Conservation (phyloP, 306 rosid species). For the Medicago lupulina region DNA sequence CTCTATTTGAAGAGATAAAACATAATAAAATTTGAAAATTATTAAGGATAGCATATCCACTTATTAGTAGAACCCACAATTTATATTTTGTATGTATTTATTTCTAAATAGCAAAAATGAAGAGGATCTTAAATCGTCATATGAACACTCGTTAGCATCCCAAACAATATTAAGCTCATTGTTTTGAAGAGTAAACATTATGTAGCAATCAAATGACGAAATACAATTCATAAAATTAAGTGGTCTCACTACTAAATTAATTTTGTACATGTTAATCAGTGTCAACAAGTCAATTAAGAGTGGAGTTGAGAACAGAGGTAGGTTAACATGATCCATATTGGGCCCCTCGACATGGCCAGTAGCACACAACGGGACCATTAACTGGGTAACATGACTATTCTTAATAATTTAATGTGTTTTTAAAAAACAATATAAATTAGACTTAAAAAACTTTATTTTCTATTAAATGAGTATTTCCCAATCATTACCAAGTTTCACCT, state of each 20-base stretch:
- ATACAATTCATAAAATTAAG: neutral
- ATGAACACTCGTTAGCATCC: no score
- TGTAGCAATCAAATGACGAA: neutral
- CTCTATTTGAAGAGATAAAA: no score
- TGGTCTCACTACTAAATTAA: neutral
- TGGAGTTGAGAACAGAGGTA: neutral
- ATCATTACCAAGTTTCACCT: no score
- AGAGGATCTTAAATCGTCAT: no score
- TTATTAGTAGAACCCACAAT: no score
- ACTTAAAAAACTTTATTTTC: no score
- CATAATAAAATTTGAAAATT: no score
- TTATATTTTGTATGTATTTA: no score
- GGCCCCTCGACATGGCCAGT: conserved; percentile 23
- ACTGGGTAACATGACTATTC: neutral
- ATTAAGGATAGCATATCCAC: no score
- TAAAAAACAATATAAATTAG: neutral
- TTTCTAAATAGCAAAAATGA: no score
- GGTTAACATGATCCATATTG: conserved; percentile 25
- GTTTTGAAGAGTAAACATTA: neutral
- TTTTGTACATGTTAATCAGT: neutral
- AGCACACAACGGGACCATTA: conserved; percentile 40
- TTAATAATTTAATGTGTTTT: neutral
- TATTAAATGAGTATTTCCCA: no score
- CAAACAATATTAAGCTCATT: neutral
- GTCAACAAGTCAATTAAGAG: conserved; percentile 6